These are phyloP conservation scores for Globisporangium orthogonon DNA, from an alignment of 352 stramenopile species.

Conservation along the genomic window DNA sequence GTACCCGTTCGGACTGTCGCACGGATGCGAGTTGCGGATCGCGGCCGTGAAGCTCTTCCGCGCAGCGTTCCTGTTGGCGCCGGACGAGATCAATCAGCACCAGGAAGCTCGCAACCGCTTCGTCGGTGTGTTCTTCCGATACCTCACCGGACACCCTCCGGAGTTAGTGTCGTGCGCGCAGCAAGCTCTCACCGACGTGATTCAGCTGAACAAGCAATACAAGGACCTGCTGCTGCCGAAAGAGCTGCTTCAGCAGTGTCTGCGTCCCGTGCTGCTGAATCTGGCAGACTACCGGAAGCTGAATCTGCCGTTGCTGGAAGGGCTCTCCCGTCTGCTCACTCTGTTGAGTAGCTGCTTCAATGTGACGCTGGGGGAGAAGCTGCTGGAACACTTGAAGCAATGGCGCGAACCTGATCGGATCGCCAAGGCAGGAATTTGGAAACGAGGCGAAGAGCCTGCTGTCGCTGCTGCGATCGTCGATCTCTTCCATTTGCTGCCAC, in stretches of 20 bases:
- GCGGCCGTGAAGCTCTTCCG: conserved; percentile 85
- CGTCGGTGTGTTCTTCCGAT: conserved; percentile 88
- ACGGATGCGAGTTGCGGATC: conserved; percentile 78
- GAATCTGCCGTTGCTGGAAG: conserved; percentile 93
- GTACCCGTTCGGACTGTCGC: conserved; percentile 83
- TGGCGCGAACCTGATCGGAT: conserved; percentile 90
- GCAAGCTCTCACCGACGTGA: conserved; percentile 71
- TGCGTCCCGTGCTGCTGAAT: conserved; percentile 94
- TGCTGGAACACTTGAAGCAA: conserved; percentile 95
- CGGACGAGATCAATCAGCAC: conserved; percentile 80
- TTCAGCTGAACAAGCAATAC: conserved; percentile 83
- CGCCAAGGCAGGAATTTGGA: conserved; percentile 90
- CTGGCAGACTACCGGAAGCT: conserved; percentile 95
- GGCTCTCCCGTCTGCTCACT: conserved; percentile 89
- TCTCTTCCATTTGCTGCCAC: conserved; percentile 94
- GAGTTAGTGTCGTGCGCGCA: conserved; percentile 81
- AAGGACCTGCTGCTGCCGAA: conserved; percentile 90
- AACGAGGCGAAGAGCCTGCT: conserved; percentile 91
- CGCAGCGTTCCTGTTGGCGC: conserved; percentile 76
- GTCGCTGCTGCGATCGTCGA: conserved; percentile 94
- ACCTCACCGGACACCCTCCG: conserved; percentile 80
- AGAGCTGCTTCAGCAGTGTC: conserved; percentile 94
- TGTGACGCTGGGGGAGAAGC: conserved; percentile 95
- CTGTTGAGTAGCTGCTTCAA: conserved; percentile 97
- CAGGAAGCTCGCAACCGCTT: conserved; percentile 83